These are phyloP conservation scores for Claviceps sp. DNA, from an alignment of 2,329 filamentous ascomycete genomes.

Conservation along the genomic window DNA sequence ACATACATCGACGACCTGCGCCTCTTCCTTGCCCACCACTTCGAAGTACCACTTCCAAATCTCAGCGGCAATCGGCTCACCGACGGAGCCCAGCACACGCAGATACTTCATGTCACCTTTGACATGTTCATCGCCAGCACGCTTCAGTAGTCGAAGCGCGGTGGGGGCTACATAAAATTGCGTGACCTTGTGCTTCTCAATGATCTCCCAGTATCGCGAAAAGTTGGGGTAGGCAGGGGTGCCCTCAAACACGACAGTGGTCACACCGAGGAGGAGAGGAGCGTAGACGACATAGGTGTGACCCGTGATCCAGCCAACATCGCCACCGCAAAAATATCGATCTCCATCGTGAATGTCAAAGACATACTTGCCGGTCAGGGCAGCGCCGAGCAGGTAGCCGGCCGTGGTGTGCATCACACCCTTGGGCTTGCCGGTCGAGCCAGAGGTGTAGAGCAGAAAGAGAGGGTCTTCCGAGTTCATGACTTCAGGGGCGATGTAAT, in stretches of 20 bases:
- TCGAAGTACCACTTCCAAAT: conserved; percentile 99
- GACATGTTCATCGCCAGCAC: conserved; percentile 85
- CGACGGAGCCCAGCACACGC: conserved; percentile 83
- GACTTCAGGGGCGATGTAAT: conserved; percentile 76
- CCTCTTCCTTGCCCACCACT: conserved; percentile 81
- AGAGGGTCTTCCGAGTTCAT: conserved; percentile 92
- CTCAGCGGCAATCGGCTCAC: conserved; percentile 93
- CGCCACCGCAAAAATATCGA: conserved; percentile 92
- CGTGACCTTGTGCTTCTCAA: conserved; percentile 86
- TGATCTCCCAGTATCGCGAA: conserved; percentile 97
- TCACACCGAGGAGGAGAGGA: conserved; percentile 79
- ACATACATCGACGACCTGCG: conserved; percentile 85
- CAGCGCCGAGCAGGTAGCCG: conserved; percentile 88
- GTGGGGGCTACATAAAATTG: conserved; percentile 98
- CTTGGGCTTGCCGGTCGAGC: conserved; percentile 97
- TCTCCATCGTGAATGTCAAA: conserved; percentile 95
- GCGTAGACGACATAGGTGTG: conserved; percentile 98
- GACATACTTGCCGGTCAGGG: conserved; percentile 92
- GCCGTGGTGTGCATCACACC: conserved; percentile 96
- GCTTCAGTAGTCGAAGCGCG: conserved; percentile 83
- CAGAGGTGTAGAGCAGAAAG: conserved; percentile 95
- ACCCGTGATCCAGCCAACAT: conserved; percentile 98
- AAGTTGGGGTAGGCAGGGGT: conserved; percentile 96
- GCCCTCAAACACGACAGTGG: conserved; percentile 94
- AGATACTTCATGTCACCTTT: conserved; percentile 81